These are phyloP conservation scores for Ascochyta koolunga DNA, from an alignment of 2,329 filamentous ascomycete genomes.

Conservation along the genomic window DNA sequence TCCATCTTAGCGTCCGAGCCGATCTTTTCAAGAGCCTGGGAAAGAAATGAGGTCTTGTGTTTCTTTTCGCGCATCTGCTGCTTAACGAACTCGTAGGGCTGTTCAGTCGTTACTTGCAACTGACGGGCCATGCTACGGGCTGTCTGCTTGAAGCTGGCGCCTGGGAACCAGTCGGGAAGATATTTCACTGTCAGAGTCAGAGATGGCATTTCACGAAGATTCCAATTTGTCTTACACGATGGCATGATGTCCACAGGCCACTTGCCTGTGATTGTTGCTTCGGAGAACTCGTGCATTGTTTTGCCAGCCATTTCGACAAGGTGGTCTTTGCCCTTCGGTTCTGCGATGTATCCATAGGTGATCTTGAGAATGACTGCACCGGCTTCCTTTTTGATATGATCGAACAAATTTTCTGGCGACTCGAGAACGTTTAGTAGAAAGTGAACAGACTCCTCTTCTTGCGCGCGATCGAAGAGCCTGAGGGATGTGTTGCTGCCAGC, in stretches of 20 bases:
- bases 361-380: conserved; percentile 37
- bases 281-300: conserved; percentile 51
- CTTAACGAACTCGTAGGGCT: conserved; percentile 54
- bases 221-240: conserved; percentile 36
- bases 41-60: conserved; percentile 49
- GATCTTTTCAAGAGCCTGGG: conserved; percentile 47
- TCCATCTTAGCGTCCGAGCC: conserved; percentile 41
- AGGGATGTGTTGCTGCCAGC: conserved; percentile 28
- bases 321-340: conserved; percentile 50
- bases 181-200: conserved; percentile 38
- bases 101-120: conserved; percentile 41
- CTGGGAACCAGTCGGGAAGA: conserved; percentile 56
- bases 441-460: conserved; percentile 37
- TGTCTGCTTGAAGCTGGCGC: conserved; percentile 52
- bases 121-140: conserved; percentile 47
- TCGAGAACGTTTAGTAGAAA: conserved; percentile 35
- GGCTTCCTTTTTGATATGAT: conserved; percentile 37
- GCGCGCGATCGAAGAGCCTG: conserved; percentile 33
- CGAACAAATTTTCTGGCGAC: conserved; percentile 28
- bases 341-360: conserved; percentile 53
- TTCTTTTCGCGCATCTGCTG: conserved; percentile 45
- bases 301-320: conserved; percentile 52
- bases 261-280: conserved; percentile 50
- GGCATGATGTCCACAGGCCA: conserved; percentile 58
- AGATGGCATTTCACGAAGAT: not conserved